Evolutionary conservation across 2,329 filamentous ascomycete genomes (phyloP).

Genomic region (Fusarium sp.): DNA sequence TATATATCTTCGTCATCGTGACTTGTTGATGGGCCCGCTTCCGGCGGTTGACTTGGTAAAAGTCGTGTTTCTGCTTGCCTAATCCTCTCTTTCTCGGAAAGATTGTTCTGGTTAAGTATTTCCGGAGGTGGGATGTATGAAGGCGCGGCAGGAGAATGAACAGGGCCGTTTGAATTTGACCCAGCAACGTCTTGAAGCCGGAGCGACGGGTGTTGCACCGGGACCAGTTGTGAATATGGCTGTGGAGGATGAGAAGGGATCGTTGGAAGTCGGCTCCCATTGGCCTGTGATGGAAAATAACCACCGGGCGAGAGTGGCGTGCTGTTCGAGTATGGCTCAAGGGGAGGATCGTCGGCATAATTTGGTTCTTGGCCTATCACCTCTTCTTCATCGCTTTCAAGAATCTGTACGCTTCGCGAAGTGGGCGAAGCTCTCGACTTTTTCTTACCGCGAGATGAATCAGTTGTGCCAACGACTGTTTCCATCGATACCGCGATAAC

Average conservation of each 20-base stretch:
- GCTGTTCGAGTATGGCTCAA: constrained; percentile 28
- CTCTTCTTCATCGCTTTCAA: constrained; percentile 48
- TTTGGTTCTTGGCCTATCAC: constrained; percentile 32
- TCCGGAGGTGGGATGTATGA: constrained; percentile 70
- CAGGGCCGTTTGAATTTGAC: constrained; percentile 28
- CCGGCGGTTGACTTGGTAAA: constrained; percentile 78
- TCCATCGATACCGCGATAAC: constrained; percentile 91
- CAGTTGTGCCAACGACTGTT: constrained; percentile 84
- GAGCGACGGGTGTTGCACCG: constrained; percentile 23
- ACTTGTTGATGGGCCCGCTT: constrained; percentile 40
- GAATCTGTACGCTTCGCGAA: constrained; percentile 42
- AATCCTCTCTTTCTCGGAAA: constrained; percentile 85
- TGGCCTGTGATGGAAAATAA: constrained; percentile 48
- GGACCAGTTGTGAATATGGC: constrained; percentile 49
- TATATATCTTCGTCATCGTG: constrained; percentile 60
- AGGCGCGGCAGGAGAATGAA: constrained; percentile 38
- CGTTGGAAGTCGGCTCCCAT: constrained; percentile 48
- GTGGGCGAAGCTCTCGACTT: constrained; percentile 38
- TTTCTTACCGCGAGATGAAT: constrained; percentile 65
- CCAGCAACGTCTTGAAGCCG: constrained; percentile 15
- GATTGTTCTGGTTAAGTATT: constrained; percentile 65
- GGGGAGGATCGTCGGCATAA: constrained; percentile 36
- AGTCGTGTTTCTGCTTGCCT: constrained; percentile 80
- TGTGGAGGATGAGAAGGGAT: constrained; percentile 36
- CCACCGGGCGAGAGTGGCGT: constrained; percentile 33